Base-by-base conservation (phyloP, 352 stramenopile species). In the Phytophthora palmivora region DNA sequence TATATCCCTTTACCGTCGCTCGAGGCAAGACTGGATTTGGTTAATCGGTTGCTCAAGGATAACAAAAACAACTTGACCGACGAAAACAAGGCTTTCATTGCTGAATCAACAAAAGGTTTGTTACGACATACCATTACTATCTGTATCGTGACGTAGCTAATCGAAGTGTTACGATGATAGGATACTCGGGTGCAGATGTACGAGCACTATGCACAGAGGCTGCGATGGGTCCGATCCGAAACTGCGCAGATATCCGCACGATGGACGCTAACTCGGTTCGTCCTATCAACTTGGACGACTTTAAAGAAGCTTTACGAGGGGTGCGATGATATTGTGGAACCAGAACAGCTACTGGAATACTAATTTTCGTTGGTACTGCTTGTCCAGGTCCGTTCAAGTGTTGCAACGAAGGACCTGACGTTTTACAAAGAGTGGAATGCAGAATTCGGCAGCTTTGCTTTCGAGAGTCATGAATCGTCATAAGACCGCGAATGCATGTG, bases 181-280 rank as follows among this genome's bases (percentile, higher is more conserved):
- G 97, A 6, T 99, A 98, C 74, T 99, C 94, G 52, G 98, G 97
- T 45, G 97, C 98, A 9, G 98, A 99, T 75, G 83, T 99, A 19
- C 95, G 95, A 33, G 88, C 94, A n/a, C 74, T 99, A 19, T 99
- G 96, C 63, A 98, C 87, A 0, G 97, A 99, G 62, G 98, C 98
- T 24, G 95, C 97, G 6, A 99, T 99, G 96, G 97, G 96, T 12
- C 98, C 98, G 2, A 95, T 99, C 44, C 85, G 73, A 51, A 89
- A 71, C 15, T 91, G 86, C 41, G 51, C 55, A 1, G 84, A 93
- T 57, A 97, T 97, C 55, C 80, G 86, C 32, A 95, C 84, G 11
- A 97, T 99, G 70, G 82, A 95, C 47, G 78, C 88, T 3, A 68
- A 95, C 39, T 88, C 95, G 11, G 78, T 99, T 26, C 96, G 97